Percentiles rank a stretch among this genome's conserved stretches.
phyloP scores from a whole-genome alignment of 768 basidiomycete genomes.

The Chiua virens region DNA sequence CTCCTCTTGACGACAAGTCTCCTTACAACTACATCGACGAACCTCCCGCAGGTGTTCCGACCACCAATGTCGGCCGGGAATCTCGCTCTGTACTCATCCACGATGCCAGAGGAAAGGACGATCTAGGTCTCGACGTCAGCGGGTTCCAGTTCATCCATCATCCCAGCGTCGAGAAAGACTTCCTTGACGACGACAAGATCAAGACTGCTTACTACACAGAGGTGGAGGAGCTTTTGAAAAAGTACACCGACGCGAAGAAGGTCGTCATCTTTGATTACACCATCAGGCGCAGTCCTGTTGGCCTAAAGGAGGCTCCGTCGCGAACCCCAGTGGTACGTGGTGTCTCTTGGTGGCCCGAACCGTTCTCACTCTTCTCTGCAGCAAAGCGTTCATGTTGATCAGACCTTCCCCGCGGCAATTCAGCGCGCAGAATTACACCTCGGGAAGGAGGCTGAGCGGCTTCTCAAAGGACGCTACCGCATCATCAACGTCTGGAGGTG shows the following conservation, averaged over 20 bases:
- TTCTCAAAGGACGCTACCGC: slow-evolving; percentile 38
- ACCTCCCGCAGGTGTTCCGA: slow-evolving; percentile 20
- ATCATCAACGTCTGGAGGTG: slow-evolving; percentile 47
- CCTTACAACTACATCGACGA: slow-evolving; percentile 32
- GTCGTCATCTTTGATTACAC: slow-evolving; percentile 45
- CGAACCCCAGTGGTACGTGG: too few relatives aligned
- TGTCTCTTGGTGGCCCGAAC: too few relatives aligned
- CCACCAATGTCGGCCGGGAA: slow-evolving; percentile 24
- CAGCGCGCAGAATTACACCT: slow-evolving; percentile 34
- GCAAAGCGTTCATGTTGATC: slow-evolving; percentile 43
- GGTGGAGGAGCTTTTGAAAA: slow-evolving; percentile 38
- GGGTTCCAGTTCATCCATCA: slow-evolving; percentile 41
- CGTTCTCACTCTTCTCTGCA: slow-evolving; percentile 5
- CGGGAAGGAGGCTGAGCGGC: slow-evolving; percentile 38
- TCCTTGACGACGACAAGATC: slow-evolving; percentile 38
- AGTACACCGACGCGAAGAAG: slow-evolving; percentile 32
- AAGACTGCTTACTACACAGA: slow-evolving; percentile 38
- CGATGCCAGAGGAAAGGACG: slow-evolving; percentile 27
- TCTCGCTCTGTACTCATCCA: slow-evolving; percentile 16
- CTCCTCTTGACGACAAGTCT: slow-evolving; percentile 20
- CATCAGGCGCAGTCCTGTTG: slow-evolving; percentile 24
- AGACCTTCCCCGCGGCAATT: slow-evolving; percentile 35
- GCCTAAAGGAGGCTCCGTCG: too few relatives aligned
- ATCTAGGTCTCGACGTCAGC: slow-evolving; percentile 32
- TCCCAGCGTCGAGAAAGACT: slow-evolving; percentile 35